Evolutionary conservation across 2,329 filamentous ascomycete species (phyloP).

Genomic region (Colletotrichum karsti): DNA sequence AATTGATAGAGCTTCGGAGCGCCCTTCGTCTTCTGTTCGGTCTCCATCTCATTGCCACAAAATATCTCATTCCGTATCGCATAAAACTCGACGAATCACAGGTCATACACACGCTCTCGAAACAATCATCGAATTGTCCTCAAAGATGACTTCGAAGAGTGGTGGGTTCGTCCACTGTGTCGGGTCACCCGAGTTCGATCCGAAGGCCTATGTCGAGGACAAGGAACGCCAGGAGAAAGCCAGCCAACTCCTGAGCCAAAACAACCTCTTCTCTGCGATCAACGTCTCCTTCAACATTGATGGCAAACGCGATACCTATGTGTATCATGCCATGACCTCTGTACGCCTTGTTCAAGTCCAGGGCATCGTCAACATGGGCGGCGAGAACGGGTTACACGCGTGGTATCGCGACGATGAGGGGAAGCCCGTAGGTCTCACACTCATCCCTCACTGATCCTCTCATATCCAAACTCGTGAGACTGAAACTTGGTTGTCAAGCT

Average conservation of each 20-base stretch:
- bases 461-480: not conserved
- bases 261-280: slow-evolving; percentile 55
- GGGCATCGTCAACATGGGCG: slow-evolving; percentile 51
- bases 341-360: slow-evolving; percentile 59
- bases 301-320: slow-evolving; percentile 53
- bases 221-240: slow-evolving; percentile 45
- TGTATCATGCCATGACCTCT: slow-evolving; percentile 60
- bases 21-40: not conserved
- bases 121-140: not conserved
- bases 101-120: not conserved
- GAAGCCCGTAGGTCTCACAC: slow-evolving; percentile 37
- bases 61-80: not conserved
- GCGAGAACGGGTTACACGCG: slow-evolving; percentile 53
- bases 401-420: slow-evolving; percentile 55
- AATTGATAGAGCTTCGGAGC: too few relatives aligned
- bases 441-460: not conserved
- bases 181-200: slow-evolving; percentile 53
- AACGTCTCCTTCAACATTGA: slow-evolving; percentile 50
- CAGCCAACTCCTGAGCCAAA: slow-evolving; percentile 44
- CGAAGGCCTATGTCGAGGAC: slow-evolving; percentile 49
- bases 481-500: slow-evolving; percentile 35
- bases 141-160: slow-evolving; percentile 11
- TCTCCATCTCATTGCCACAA: too few relatives aligned
- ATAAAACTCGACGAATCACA: not conserved
- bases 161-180: slow-evolving; percentile 48